Evolutionary conservation across 257 asterid species (phyloP).

Genomic region (Cynanchum wilfordii): DNA sequence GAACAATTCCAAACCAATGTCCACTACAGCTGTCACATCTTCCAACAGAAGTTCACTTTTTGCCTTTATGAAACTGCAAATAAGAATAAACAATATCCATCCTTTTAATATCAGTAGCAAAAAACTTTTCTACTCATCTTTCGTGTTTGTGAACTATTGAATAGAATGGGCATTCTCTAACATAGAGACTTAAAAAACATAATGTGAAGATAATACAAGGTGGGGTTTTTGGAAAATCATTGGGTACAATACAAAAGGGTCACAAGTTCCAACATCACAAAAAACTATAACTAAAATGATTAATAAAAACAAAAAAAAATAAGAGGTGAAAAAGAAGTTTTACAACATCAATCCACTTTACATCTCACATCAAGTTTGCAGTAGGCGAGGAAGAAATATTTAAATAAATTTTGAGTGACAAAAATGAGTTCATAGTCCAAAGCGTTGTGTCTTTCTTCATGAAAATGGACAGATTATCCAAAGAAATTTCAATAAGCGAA

Average conservation of each 20-base stretch:
- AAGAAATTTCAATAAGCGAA: not conserved
- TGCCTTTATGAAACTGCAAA: slow-evolving; percentile 78
- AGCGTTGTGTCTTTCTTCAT: not conserved
- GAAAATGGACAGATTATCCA: not conserved
- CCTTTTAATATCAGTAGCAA: slow-evolving; percentile 5
- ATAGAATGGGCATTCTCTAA: not conserved
- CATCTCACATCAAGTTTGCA: not conserved
- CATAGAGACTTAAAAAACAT: too few relatives aligned
- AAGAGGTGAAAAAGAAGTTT: not conserved
- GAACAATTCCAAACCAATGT: slow-evolving; percentile 72
- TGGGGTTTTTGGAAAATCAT: not conserved
- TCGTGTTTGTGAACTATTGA: not conserved
- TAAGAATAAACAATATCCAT: slow-evolving; percentile 21
- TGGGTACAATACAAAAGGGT: not conserved
- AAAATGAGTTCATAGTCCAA: too few relatives aligned
- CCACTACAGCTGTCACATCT: slow-evolving; percentile 62
- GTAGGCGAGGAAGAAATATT: not conserved
- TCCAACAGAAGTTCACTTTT: slow-evolving; percentile 74
- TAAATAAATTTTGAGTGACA: not conserved
- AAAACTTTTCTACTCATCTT: not conserved
- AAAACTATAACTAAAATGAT: not conserved
- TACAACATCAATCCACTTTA: not conserved
- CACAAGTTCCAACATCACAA: not conserved
- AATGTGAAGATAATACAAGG: not conserved
- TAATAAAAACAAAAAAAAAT: not conserved